These are phyloP conservation scores for Laguncularia racemosa DNA, from an alignment of 345 rosid species.

Conservation along the genomic window DNA sequence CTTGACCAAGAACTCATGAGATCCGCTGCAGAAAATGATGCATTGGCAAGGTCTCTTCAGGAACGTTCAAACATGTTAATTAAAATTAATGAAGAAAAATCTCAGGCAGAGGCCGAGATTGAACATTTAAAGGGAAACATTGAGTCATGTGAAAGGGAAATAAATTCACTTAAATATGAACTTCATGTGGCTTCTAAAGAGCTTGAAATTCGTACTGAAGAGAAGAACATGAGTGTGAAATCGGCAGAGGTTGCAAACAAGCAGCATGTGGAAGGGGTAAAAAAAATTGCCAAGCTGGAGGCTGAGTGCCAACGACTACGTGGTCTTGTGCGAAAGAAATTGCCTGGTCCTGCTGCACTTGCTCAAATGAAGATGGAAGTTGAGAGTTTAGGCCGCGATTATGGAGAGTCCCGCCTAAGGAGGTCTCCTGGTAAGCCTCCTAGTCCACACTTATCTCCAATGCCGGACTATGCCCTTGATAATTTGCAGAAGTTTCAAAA, in stretches of 20 bases:
- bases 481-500: conserved; percentile 62
- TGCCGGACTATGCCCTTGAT: conserved; percentile 65
- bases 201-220: conserved; percentile 95
- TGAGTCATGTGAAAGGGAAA: conserved; percentile 86
- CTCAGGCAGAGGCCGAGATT: conserved; percentile 79
- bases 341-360: conserved; percentile 98
- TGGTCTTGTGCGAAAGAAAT: conserved; percentile 81
- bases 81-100: conserved; percentile 66
- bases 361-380: conserved; percentile 99
- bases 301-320: conserved; percentile 95
- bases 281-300: conserved; percentile 86
- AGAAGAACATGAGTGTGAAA: conserved; percentile 94
- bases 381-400: conserved; percentile 79
- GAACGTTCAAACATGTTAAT: conserved; percentile 78
- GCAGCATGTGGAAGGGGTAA: conserved; percentile 81
- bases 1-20: conserved; percentile 76
- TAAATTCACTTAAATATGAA: conserved; percentile 76
- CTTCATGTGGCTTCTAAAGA: conserved; percentile 72
- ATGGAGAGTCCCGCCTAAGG: conserved; percentile 59
- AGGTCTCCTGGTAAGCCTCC: conserved; percentile 73
- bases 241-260: conserved; percentile 89
- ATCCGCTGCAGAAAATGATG: conserved; percentile 77
- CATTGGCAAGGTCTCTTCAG: conserved; percentile 73
- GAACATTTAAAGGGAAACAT: conserved; percentile 72
- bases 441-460: conserved; percentile 49